Evolutionary conservation across 177 flowering plant genomes (phyloP), one percentile per base, ranked within the genome.

Genomic region (Telopea speciosissima): DNA sequence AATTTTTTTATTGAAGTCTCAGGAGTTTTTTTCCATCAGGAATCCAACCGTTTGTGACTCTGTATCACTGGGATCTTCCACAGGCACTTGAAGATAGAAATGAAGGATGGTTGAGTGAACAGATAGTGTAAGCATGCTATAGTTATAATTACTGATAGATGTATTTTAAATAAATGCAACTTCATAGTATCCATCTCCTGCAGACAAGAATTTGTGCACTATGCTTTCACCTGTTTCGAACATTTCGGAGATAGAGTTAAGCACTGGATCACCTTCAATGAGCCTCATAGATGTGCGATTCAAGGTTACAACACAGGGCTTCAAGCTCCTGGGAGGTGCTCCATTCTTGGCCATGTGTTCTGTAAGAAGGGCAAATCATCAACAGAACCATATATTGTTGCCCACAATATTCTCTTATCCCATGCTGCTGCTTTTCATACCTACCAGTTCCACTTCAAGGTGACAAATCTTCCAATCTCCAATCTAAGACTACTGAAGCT

Each of bases 301-400:
- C 78, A 74, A 70, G 81, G 84, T 10, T 81, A 76, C 36, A 77
- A 74, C 58, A 69, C 58, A 2, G 84, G 80, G 31, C 65, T 77
- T 62, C 73, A 74, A 58, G 84, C 80, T 5, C 84, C 81, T 1
- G 80, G 84, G 8, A 66, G 81, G 16, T 79, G 81, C 44, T 76
- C 81, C 24, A 69, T 74, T 33, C 63, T 76, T 33, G 68, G 70
- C 25, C 77, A 61, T 59, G 13, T 72, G 33, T 68, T 81, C 44
- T 81, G 81, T 42, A 69, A 65, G 71, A 75, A 24, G 6, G 81
- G 84, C 26, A 81, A 79, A 63, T 79, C 84, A 25, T 74, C 80
- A 12, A 70, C 68, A 22, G 79, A 77, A 62, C 71, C 79, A 58
- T 74, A 74, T n/a, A 56, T 64, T 16, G 76, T 74, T 36, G 76